A percentile compares a stretch with the other conserved stretches of the same genome.
These are phyloP conservation scores for Musa acuminata DNA, from an alignment of 176 grass and related monocot genomes.

Conservation along the genomic window DNA sequence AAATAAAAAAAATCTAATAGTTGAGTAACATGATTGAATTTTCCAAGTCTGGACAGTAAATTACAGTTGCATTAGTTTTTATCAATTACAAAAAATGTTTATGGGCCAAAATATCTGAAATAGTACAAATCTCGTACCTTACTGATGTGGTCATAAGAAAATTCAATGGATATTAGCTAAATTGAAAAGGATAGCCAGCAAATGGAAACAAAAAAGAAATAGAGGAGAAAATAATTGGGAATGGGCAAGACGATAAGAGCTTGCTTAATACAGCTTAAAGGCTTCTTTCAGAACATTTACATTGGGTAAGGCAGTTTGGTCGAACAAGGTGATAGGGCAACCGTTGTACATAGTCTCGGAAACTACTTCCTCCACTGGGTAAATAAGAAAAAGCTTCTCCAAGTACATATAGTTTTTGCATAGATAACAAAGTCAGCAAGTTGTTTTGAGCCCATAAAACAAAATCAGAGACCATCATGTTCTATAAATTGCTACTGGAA, in stretches of 20 bases:
- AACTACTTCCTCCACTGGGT: too few species aligned
- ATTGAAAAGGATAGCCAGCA: too few species aligned
- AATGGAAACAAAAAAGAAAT: neutral
- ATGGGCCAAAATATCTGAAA: too few species aligned
- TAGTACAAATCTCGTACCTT: too few species aligned
- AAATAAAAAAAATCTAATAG: constrained; percentile 8
- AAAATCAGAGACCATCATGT: neutral
- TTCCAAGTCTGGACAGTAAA: neutral
- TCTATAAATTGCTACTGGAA: too few species aligned
- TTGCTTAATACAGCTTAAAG: neutral
- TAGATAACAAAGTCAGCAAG: too few species aligned
- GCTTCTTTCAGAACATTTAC: neutral
- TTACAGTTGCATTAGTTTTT: neutral
- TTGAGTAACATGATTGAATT: neutral
- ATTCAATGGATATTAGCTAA: too few species aligned
- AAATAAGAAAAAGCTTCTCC: neutral
- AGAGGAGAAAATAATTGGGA: neutral
- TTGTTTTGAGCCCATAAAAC: neutral
- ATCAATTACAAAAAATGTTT: too few species aligned
- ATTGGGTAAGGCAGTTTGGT: neutral
- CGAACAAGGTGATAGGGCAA: neutral
- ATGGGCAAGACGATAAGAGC: neutral
- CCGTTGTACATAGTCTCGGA: neutral
- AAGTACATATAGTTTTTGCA: neutral
- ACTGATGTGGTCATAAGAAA: too few species aligned